Percentiles rank a stretch among this genome's conserved stretches.
Evolutionary conservation across 345 rosid species (phyloP).

Genomic region (Eucalyptus sp.): DNA sequence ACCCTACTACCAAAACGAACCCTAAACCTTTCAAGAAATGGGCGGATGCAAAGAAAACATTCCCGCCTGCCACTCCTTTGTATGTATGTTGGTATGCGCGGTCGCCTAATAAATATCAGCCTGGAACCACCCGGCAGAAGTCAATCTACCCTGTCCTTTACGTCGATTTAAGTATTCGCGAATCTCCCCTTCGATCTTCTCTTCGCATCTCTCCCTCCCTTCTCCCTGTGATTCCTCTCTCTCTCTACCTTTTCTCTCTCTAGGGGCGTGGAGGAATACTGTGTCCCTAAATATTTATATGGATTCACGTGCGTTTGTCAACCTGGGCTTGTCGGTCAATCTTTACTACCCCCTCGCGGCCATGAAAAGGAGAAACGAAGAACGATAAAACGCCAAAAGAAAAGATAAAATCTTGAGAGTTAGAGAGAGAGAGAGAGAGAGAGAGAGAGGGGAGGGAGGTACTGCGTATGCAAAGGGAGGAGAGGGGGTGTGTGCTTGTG

Average conservation of each 20-base stretch:
- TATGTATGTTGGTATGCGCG: background rate
- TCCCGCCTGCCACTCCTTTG: background rate
- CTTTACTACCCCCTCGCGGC: background rate
- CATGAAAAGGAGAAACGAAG: background rate
- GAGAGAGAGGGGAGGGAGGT: background rate
- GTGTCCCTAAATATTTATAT: conserved; percentile 25
- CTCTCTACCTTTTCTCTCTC: background rate
- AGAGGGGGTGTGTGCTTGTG: background rate
- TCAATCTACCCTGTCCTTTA: background rate
- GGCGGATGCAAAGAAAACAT: background rate
- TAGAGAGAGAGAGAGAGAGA: background rate
- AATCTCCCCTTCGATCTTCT: background rate
- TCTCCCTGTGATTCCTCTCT: background rate
- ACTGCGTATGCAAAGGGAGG: background rate
- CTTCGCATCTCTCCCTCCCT: background rate
- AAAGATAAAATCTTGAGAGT: background rate
- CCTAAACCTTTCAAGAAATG: background rate
- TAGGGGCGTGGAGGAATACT: conserved; percentile 11
- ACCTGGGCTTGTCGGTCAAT: conserved; percentile 62
- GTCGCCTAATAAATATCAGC: background rate
- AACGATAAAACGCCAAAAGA: background rate
- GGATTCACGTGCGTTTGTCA: conserved; percentile 74
- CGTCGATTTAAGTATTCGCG: background rate
- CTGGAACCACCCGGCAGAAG: background rate
- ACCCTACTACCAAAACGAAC: background rate